These are phyloP conservation scores for Allantophomopsis lycopodina DNA, from an alignment of 2,329 filamentous ascomycete genomes.

Conservation along the genomic window DNA sequence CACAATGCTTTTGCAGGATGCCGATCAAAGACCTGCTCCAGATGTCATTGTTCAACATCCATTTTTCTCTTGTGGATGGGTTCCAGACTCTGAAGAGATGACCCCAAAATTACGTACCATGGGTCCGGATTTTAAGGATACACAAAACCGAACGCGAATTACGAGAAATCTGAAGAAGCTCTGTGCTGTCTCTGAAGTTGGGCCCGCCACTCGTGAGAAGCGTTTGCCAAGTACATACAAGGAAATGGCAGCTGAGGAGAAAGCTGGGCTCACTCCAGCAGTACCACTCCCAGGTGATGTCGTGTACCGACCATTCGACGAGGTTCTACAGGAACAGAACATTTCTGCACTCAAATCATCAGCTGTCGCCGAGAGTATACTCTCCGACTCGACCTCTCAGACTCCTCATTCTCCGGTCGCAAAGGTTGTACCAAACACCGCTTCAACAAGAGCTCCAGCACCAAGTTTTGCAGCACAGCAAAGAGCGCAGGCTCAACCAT, in stretches of 20 bases:
- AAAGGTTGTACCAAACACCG: slow-evolving; percentile 7
- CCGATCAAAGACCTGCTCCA: slow-evolving; percentile 60
- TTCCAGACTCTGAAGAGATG: slow-evolving; percentile 49
- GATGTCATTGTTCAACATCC: slow-evolving; percentile 68
- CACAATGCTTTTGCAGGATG: slow-evolving; percentile 60
- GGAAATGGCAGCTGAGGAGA: slow-evolving; percentile 55
- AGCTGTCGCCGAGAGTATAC: not conserved
- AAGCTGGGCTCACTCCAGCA: slow-evolving; percentile 46
- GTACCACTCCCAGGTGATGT: slow-evolving; percentile 48
- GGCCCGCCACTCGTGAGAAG: slow-evolving; percentile 30
- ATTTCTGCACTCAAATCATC: slow-evolving; percentile 4
- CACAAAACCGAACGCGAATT: slow-evolving; percentile 33
- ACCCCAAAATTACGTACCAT: slow-evolving; percentile 40
- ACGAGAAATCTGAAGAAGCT: slow-evolving; percentile 40
- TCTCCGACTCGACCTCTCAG: slow-evolving; percentile 4
- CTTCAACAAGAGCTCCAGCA: slow-evolving; percentile 32
- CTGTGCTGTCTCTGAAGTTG: slow-evolving; percentile 43
- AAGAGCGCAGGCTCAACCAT: slow-evolving; percentile 38
- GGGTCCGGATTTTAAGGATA: slow-evolving; percentile 41
- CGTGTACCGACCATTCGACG: slow-evolving; percentile 51
- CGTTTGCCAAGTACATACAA: slow-evolving; percentile 42
- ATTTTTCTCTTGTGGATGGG: slow-evolving; percentile 66
- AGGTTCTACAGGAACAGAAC: slow-evolving; percentile 39
- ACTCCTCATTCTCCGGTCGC: slow-evolving; percentile 3
- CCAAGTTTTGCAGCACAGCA: slow-evolving; percentile 57